Conservation (phyloP, 2,329 filamentous ascomycete species). For the Cercospora brassicicola region DNA sequence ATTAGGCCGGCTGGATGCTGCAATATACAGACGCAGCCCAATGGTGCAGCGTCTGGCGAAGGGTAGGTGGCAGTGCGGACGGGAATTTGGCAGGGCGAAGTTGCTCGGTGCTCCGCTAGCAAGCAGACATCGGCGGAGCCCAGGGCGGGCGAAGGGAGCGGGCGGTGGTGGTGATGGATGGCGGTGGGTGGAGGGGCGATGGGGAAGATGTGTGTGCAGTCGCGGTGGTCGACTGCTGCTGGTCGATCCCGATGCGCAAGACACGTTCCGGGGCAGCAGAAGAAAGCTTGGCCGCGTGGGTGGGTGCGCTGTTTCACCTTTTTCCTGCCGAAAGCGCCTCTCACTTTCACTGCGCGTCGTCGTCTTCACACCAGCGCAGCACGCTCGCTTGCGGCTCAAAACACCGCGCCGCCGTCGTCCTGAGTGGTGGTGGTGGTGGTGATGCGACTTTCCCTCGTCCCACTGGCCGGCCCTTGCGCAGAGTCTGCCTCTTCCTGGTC, state of each 20-base stretch:
- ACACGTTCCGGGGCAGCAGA: not conserved
- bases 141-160: conserved; percentile 1
- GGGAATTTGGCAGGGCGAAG: conserved; percentile 5
- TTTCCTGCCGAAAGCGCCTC: conserved; percentile 1
- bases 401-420: not conserved
- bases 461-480: conserved; percentile 5
- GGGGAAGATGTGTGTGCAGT: conserved; percentile 5
- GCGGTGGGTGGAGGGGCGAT: not conserved
- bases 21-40: conserved; percentile 17
- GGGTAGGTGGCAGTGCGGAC: conserved; percentile 4
- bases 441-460: not conserved
- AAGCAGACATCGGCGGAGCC: conserved; percentile 8
- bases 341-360: not conserved
- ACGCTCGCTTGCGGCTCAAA: not conserved
- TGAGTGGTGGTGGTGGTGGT: not conserved
- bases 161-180: conserved; percentile 1
- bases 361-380: not conserved
- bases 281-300: conserved; percentile 1
- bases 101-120: conserved; percentile 1
- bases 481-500: conserved; percentile 8
- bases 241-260: not conserved
- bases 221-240: conserved; percentile 6
- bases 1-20: conserved; percentile 14
- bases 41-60: conserved; percentile 17
- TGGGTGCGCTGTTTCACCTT: not conserved